A percentile compares a stretch with the other conserved stretches of the same genome.
Conservation (phyloP, 106 monocot genomes). For the Ottelia alismoides region DNA sequence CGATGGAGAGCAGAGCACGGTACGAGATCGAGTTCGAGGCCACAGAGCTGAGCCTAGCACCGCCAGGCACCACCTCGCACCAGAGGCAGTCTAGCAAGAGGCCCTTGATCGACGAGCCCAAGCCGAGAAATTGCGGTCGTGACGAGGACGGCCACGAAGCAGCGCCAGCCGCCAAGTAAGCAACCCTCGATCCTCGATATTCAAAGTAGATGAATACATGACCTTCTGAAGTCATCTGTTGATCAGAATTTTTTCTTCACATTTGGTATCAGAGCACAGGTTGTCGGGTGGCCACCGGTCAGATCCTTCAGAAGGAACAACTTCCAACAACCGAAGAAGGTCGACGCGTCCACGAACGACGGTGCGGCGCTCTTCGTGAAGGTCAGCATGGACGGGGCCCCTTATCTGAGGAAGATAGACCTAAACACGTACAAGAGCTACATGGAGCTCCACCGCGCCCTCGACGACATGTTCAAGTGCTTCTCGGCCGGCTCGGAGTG, state of each 20-base stretch:
- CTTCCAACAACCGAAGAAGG: slow-evolving; percentile 19
- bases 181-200: not conserved
- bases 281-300: no score
- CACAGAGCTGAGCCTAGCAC: slow-evolving; percentile 61
- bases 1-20: not conserved
- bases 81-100: slow-evolving; percentile 7
- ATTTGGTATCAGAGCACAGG: no score
- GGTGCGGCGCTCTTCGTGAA: slow-evolving; percentile 42
- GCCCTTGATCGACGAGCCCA: not conserved
- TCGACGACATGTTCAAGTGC: slow-evolving; percentile 60
- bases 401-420: slow-evolving; percentile 80
- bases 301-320: slow-evolving; percentile 31
- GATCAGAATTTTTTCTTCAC: no score
- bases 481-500: no score
- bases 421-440: slow-evolving; percentile 45
- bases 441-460: slow-evolving; percentile 40
- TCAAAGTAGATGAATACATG: no score
- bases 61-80: slow-evolving; percentile 28
- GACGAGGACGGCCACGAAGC: not conserved
- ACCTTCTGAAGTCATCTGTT: no score
- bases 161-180: slow-evolving; percentile 9
- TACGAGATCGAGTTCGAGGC: slow-evolving; percentile 25
- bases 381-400: no score
- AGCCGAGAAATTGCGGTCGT: not conserved
- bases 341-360: no score